Base-by-base conservation (phyloP, 306 rosid species). In the Cucurbita argyrosperma region DNA sequence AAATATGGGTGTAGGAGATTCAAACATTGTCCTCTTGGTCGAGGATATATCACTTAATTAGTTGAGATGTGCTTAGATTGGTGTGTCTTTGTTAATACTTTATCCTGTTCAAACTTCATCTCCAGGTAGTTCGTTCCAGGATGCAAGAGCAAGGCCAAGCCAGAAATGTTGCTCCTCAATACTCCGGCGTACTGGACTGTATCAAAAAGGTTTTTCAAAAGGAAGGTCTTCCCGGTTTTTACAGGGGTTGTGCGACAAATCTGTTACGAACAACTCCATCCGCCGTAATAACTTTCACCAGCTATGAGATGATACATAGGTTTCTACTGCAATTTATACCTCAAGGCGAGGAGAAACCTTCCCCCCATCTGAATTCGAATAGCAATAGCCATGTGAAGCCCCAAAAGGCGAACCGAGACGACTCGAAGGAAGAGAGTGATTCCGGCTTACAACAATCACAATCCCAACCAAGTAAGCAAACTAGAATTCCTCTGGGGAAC, bases 61-160 rank as follows among this genome's bases (percentile, higher is more conserved):
- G 35, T 30, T 30, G 35, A 30, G 35, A 30, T 30, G 4, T 30
- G 35, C 35, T 30, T 3, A 30, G 4, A 30, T 30, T 30, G 35
- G 13, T 62, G 5, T 23, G 43, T 61, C 56, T 54, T 43, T 30
- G 7, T 39, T 72, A 38, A 59, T 71, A 14, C 2, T 59, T 23
- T 71, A 53, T 70, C 69, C 68, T 74, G 15, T 68, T 38, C 21
- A 64, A 68, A 45, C 71, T 23, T 14, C 50, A 16, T 75, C 51
- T 65, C 35, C 79, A 92, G 98, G 92, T 94, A 7, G 77, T 94
- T 74, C 92, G 99, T 10, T 88, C 99, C 5, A 81, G 99, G 82
- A 88, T 94, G 69, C 99, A 94, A 84, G 96, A 94, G 82, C 99
- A 91, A 84, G 99, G 99, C 67, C 97, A 86, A 11, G 92, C 90